These are phyloP conservation scores for Dictyostelium firmibasis DNA, from an alignment of 78 protist genomes.

Conservation along the genomic window DNA sequence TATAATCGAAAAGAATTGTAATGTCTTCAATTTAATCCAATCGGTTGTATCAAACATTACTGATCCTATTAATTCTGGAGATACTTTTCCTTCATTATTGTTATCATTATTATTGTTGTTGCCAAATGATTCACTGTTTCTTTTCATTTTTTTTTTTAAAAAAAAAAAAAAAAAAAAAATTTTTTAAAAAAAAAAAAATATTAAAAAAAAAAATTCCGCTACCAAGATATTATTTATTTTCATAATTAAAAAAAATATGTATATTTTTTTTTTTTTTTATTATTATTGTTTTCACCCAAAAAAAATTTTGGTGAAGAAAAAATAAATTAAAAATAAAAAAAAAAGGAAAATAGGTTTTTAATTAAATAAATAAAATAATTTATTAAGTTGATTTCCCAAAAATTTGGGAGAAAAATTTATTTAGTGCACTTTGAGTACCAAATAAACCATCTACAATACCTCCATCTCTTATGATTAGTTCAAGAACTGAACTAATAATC, in stretches of 20 bases:
- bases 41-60: not conserved
- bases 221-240: too few relatives aligned
- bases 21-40: conserved; percentile 13
- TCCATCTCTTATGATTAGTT: not conserved
- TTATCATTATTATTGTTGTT: not conserved
- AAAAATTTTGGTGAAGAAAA: too few relatives aligned
- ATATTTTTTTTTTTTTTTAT: too few relatives aligned
- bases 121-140: not conserved
- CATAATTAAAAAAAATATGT: too few relatives aligned
- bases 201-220: too few relatives aligned
- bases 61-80: not conserved
- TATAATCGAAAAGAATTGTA: conserved; percentile 7
- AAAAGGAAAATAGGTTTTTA: not conserved
- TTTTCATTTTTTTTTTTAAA: not conserved
- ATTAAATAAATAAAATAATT: too few relatives aligned
- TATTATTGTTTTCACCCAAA: too few relatives aligned
- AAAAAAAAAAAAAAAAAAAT: not conserved
- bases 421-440: not conserved
- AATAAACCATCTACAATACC: not conserved
- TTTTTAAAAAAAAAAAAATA: too few relatives aligned
- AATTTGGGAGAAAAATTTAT: not conserved
- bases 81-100: not conserved
- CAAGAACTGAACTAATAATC: not conserved
- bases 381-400: not conserved
- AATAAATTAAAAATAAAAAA: too few relatives aligned